Base-by-base conservation (phyloP, 768 basidiomycete genomes). In the Tricholoma saponaceum region DNA sequence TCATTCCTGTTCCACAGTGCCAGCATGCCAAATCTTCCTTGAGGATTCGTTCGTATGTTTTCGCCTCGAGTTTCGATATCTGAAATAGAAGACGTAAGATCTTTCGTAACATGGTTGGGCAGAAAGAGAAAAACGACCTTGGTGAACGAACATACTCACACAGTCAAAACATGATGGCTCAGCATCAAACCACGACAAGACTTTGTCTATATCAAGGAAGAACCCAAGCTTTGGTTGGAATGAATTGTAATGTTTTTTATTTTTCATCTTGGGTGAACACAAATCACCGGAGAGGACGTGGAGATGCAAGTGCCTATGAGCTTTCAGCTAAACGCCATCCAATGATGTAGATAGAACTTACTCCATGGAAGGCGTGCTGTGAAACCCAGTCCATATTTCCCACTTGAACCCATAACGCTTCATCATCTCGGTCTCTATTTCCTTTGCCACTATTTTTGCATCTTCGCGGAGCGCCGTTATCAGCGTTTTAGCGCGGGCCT, bases 161-260 rank as follows among this genome's bases (percentile, higher is more conserved):
- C 70, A 71, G 16, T 70, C 65, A 64, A 76, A 86, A 65, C 78
- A 86, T 0, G 81, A 79, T 1, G 80, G 75, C 16, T 80, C 82
- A 13, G 82, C 82, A 26, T 89, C 89, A 58, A 91, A 87, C 92
- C 92, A 94, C 2, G 81, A 78, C 44, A 90, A 73, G n/a, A 96
- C 87, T 9, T 92, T 84, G 52, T 84, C 78, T 16, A 95, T 72
- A 59, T 85, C 81, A 2, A 95, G 66, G 72, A 96, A 95, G 73
- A 92, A 96, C 1, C 90, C 92, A 18, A 82, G 76, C 50, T 83
- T 82, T 0, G 94, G 94, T 64, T 90, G 87, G 72, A 95, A 97
- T 5, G 91, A 89, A 65, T 95, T 95, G 72, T 92, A 90, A 62
- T 97, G 95, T 66, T 88, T 90, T 76, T 96, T 97, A 55, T 77